Evolutionary conservation across 768 basidiomycete genomes (phyloP).

Genomic region (Galerina sulciceps): DNA sequence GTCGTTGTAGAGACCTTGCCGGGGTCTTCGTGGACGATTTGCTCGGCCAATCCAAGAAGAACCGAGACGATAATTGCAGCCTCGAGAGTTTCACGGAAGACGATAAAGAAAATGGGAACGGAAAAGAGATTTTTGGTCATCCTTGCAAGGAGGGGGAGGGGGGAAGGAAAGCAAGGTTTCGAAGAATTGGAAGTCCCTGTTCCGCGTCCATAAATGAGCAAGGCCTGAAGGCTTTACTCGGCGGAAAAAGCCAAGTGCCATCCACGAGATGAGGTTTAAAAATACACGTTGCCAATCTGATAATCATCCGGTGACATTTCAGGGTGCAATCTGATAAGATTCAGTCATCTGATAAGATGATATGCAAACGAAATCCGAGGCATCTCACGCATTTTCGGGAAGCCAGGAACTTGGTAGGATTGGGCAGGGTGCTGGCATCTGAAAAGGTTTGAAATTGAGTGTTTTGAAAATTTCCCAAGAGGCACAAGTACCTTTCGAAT

Average conservation of each 20-base stretch:
- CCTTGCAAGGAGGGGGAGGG: slow-evolving; percentile 17
- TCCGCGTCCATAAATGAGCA: slow-evolving; percentile 21
- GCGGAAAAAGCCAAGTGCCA: slow-evolving; percentile 2
- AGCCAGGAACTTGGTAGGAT: slow-evolving; percentile 3
- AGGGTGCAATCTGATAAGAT: slow-evolving; percentile 41
- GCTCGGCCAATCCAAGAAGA: slow-evolving; percentile 89
- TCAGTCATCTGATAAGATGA: slow-evolving; percentile 23
- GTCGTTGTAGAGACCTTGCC: slow-evolving; percentile 13
- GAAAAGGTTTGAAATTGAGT: too few relatives aligned
- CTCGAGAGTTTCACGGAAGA: slow-evolving; percentile 94
- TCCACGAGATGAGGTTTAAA: slow-evolving; percentile 7
- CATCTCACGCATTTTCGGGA: slow-evolving; percentile 2
- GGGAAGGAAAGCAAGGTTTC: slow-evolving; percentile 14
- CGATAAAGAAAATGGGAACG: slow-evolving; percentile 94
- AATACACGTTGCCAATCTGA: slow-evolving; percentile 25
- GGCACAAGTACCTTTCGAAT: too few relatives aligned
- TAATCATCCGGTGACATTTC: slow-evolving; percentile 12
- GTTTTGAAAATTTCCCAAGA: too few relatives aligned
- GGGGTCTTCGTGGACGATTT: slow-evolving; percentile 58
- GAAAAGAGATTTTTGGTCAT: slow-evolving; percentile 85
- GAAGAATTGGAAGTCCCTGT: slow-evolving; percentile 1
- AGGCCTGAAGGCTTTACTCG: slow-evolving; percentile 12
- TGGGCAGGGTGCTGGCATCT: not conserved
- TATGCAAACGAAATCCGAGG: not conserved
- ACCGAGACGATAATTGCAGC: slow-evolving; percentile 92